Evolutionary conservation across 345 rosid genomes (phyloP), one percentile per base, ranked within the genome.

Genomic region (Linum usitatissimum): DNA sequence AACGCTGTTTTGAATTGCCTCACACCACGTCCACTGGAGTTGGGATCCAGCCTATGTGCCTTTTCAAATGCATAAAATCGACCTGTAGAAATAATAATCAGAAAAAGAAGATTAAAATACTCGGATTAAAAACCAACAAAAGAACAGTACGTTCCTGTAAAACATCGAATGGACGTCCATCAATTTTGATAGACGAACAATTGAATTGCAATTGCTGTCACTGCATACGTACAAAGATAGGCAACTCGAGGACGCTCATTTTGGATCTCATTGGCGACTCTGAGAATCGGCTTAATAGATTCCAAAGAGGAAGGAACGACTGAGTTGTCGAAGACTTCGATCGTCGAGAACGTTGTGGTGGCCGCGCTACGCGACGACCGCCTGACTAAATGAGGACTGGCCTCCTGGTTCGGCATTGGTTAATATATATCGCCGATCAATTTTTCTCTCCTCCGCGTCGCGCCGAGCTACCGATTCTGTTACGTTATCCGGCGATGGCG

Each of bases 291-390:
- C 57, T 86, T 84, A 56, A 93, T 86, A 79, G 84, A 81, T 68
- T 86, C 81, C 53, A 93, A 86, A 19, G 99, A 90, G 23, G 91
- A 83, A 2, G 98, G 98, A 19, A 92, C 98, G 58, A 89, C 98
- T 73, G 89, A 96, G 6, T 86, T 85, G 70, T 92, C 98, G 64
- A 92, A 87, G 42, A 92, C 98, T 81, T 92, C 98, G 13, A 85
- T 83, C 4, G 97, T 83, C 4, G 97, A 86, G 70, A 93, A 78
- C 12, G 87, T 86, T 57, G 97, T 90, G 67, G 76, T 77, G 67
- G 96, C 88, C 3, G 92, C 95, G 57, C 98, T 80, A 58, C 96
- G 83, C 13, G 96, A 91, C 63, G 98, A 87, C 79, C 98, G 83
- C 82, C 95, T 45, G 51, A 45, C 51, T 15, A 45, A 45, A 15